phyloP scores from a whole-genome alignment of 2,329 filamentous ascomycete species.

The Calonectria henricotiae region DNA sequence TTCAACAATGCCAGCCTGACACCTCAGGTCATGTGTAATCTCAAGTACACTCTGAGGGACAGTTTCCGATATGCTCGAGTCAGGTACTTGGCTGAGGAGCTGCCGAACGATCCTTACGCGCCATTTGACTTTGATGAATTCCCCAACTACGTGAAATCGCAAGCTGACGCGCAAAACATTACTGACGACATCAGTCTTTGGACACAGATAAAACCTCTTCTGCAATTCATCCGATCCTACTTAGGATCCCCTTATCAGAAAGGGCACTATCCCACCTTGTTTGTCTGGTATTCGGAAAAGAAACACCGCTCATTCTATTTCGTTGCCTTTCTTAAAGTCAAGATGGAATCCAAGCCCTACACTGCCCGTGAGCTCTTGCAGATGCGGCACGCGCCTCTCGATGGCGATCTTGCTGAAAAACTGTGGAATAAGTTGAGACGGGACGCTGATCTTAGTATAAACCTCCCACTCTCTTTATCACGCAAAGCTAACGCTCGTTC shows the following conservation, averaged over 20 bases:
- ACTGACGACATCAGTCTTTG: conserved; percentile 54
- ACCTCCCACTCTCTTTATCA: not conserved
- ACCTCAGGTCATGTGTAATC: not conserved
- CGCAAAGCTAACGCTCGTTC: conserved; percentile 32
- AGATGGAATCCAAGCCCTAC: conserved; percentile 65
- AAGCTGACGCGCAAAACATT: conserved; percentile 52
- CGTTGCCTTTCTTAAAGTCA: conserved; percentile 59
- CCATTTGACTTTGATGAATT: conserved; percentile 39
- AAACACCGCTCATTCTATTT: conserved; percentile 60
- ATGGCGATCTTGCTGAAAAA: conserved; percentile 51
- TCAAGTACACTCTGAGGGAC: conserved; percentile 11
- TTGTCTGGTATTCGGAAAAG: conserved; percentile 58
- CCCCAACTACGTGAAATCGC: conserved; percentile 51
- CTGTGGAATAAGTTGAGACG: conserved; percentile 58
- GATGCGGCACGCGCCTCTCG: conserved; percentile 52
- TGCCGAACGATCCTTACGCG: conserved; percentile 48
- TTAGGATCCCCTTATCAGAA: conserved; percentile 41
- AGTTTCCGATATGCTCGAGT: conserved; percentile 15
- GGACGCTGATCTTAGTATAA: conserved; percentile 63
- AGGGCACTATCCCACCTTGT: conserved; percentile 59
- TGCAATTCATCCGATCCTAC: conserved; percentile 56
- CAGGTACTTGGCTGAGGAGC: conserved; percentile 43
- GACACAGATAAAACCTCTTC: conserved; percentile 55
- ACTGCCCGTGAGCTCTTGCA: conserved; percentile 64
- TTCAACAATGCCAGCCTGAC: conserved; percentile 2